Percentiles rank a stretch among this genome's conserved stretches.
phyloP scores from a whole-genome alignment of 441 rosid species.

The Populus tomentosa region DNA sequence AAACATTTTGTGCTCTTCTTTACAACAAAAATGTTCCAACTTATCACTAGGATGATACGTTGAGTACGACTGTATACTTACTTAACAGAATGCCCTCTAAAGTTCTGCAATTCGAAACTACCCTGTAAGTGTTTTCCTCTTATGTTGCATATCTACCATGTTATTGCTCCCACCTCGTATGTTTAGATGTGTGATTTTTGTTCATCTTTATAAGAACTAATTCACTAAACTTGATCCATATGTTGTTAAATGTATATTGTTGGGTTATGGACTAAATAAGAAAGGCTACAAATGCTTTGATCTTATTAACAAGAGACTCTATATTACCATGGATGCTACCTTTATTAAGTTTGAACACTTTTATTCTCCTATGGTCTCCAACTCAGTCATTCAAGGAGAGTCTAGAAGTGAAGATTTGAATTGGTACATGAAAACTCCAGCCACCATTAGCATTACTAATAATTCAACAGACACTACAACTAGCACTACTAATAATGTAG shows the following conservation, averaged over 20 bases:
- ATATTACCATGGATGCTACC: not conserved
- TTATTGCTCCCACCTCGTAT: not conserved
- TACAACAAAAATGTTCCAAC: not conserved
- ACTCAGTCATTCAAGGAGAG: not conserved
- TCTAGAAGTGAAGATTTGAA: not conserved
- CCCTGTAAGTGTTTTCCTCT: not conserved
- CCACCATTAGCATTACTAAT: not conserved
- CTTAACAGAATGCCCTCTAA: not conserved
- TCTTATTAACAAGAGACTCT: not conserved
- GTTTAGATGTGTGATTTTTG: not conserved
- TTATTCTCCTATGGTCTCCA: not conserved
- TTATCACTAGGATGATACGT: not conserved
- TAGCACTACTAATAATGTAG: no score
- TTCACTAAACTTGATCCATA: not conserved
- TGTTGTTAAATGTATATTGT: not conserved
- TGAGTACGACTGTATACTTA: not conserved
- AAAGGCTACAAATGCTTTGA: not conserved
- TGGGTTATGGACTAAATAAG: not conserved
- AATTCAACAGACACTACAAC: no score
- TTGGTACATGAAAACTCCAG: not conserved
- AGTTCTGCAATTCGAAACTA: not conserved
- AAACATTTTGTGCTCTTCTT: not conserved
- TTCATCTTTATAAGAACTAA: not conserved
- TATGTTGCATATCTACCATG: not conserved
- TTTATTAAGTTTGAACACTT: not conserved